Evolutionary conservation across 108 stramenopile genomes (phyloP), one percentile per base, ranked within the genome.

Genomic region (Stephanodiscus triporus): DNA sequence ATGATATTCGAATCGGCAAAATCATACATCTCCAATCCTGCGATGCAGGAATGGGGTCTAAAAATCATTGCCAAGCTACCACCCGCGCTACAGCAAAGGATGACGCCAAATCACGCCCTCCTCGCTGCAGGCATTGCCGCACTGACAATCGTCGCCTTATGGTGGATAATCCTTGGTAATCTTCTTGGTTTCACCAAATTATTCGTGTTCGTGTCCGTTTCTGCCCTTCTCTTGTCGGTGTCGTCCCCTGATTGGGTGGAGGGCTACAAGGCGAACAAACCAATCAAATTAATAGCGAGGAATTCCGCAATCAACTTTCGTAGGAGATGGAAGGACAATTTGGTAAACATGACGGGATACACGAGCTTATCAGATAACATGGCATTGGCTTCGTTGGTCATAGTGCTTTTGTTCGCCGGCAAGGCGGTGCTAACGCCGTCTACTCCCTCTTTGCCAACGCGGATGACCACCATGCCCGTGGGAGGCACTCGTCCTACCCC

Each of bases 231-330:
- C 23, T 19, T 62, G 13, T 19, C 72, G 42, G 50, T 82, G n/a
- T 58, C 69, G 10, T 55, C 73, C 19, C 77, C 81, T 17, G 81
- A 82, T 66, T 78, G 72, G 72, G 54, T 65, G 57, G 70, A 72
- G 47, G 81, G 70, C 14, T 32, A 62, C 43, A 73, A 66, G 42
- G 63, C 67, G 40, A 62, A 61, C 26, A 75, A 79, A 70, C 73
- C 82, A 19, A 38, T 73, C 16, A 60, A 54, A 51, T 36, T 78
- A 42, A 66, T 73, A 17, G 63, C 68, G 14, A 49, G 29, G 50
- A 49, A 38, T 57, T 51, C 67, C 16, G 72, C 62, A 1, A 23
- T 34, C 20, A 76, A 77, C 23, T 74, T 79, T 50, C 71, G 29
- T 20, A 66, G 20, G 36, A 48, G 78, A 75, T 79, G 76, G 69